Percentiles rank a stretch among this genome's conserved stretches.
Conservation (phyloP, 768 basidiomycete species). For the Leucocoprinus leucothites region DNA sequence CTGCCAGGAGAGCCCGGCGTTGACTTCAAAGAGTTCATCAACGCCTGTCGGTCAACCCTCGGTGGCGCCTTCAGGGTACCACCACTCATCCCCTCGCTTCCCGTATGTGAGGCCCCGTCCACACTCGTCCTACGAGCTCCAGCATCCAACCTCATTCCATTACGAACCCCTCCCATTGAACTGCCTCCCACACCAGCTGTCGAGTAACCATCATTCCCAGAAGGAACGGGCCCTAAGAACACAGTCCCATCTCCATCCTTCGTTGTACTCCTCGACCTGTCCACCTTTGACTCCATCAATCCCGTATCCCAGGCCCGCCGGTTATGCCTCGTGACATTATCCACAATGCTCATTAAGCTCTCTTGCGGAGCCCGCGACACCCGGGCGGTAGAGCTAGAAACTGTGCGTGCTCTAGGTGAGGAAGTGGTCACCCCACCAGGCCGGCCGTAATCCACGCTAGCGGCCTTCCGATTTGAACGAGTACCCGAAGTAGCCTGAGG, state of each 20-base stretch:
- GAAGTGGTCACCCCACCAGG: not conserved
- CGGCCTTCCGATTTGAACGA: not conserved
- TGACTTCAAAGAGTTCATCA: not conserved
- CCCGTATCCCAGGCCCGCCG: slow-evolving; percentile 23
- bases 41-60: not conserved
- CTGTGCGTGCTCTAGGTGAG: not conserved
- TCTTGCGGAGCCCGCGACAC: not conserved
- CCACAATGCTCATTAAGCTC: slow-evolving; percentile 69
- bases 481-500: slow-evolving; percentile 1
- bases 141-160: slow-evolving; percentile 3
- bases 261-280: slow-evolving; percentile 8
- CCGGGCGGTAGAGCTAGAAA: not conserved
- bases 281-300: slow-evolving; percentile 16
- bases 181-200: no score
- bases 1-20: not conserved
- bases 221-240: not conserved
- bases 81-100: not conserved
- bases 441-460: slow-evolving; percentile 1
- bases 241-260: not conserved
- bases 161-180: not conserved
- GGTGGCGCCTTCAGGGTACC: slow-evolving; percentile 6
- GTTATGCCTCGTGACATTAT: slow-evolving; percentile 45
- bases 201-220: not conserved
- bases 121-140: slow-evolving; percentile 13
- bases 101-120: slow-evolving; percentile 11